These are phyloP conservation scores for Spirogloea muscicola DNA, from an alignment of 139 green algal species.

Conservation along the genomic window DNA sequence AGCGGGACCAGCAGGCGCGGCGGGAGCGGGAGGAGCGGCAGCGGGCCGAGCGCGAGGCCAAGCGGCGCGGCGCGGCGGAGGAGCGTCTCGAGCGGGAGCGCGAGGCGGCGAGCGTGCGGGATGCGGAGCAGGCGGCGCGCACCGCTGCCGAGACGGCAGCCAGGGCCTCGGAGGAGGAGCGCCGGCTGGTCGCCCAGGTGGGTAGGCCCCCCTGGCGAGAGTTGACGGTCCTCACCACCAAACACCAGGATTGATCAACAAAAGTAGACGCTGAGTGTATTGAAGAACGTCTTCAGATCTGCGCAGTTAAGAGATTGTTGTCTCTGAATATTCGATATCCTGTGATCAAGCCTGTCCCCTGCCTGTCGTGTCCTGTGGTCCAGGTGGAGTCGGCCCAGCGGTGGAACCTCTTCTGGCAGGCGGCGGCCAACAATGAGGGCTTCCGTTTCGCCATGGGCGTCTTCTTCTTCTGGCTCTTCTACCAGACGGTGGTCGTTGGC, in stretches of 20 bases:
- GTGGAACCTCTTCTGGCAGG: background rate
- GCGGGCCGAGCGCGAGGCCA: background rate
- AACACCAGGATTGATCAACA: too few relatives aligned
- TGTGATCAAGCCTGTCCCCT: too few relatives aligned
- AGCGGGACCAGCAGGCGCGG: background rate
- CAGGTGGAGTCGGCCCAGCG: background rate
- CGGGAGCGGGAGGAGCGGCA: background rate
- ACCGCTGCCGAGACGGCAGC: background rate
- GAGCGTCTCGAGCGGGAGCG: background rate
- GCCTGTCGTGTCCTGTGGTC: too few relatives aligned
- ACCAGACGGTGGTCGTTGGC: background rate
- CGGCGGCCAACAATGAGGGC: slow-evolving; percentile 8
- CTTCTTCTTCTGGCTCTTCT: slow-evolving; percentile 21
- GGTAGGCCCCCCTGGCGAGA: too few relatives aligned
- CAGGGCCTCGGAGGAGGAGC: too few relatives aligned
- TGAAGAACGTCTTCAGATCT: too few relatives aligned
- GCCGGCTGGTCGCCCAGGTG: too few relatives aligned
- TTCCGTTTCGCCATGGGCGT: slow-evolving; percentile 6
- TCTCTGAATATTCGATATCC: too few relatives aligned
- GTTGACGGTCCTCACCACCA: too few relatives aligned
- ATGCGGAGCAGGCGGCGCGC: background rate
- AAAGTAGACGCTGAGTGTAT: too few relatives aligned
- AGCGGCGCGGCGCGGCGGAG: background rate
- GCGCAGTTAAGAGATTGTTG: too few relatives aligned
- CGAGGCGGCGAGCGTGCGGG: background rate